phyloP scores from a whole-genome alignment of 306 rosid genomes.

The Quercus glauca region DNA sequence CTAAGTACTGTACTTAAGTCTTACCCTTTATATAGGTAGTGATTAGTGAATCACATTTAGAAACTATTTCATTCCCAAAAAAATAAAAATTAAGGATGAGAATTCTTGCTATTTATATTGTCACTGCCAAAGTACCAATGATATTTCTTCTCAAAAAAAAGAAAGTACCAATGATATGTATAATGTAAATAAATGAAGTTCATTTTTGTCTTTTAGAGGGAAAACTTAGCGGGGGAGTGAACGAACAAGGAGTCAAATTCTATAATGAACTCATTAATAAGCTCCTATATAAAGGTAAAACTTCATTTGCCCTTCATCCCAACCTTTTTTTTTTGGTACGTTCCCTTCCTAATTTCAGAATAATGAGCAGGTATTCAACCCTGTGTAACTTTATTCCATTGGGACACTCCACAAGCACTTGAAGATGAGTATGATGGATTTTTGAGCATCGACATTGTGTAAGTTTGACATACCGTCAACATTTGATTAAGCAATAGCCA shows the following conservation, averaged over 20 bases:
- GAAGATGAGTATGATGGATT: conserved; percentile 62
- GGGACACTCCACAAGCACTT: conserved; percentile 58
- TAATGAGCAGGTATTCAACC: conserved; percentile 35
- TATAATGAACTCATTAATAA: conserved; percentile 52
- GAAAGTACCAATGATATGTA: too few species aligned
- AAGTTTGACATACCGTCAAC: conserved; percentile 12
- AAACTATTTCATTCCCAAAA: too few species aligned
- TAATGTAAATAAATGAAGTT: background rate
- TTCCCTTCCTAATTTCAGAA: background rate
- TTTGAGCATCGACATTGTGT: conserved; percentile 46
- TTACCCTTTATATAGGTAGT: too few species aligned
- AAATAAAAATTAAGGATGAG: too few species aligned
- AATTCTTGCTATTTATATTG: too few species aligned
- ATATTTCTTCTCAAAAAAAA: too few species aligned
- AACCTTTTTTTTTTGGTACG: background rate
- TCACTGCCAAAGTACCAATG: too few species aligned
- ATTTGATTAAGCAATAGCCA: too few species aligned
- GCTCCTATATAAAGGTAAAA: conserved; percentile 40
- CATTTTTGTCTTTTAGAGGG: background rate
- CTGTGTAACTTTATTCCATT: conserved; percentile 57
- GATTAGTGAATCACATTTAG: too few species aligned
- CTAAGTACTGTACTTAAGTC: too few species aligned
- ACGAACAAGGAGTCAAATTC: conserved; percentile 39
- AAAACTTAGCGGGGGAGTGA: conserved; percentile 20
- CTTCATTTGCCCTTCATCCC: background rate